Evolutionary conservation across 2,329 filamentous ascomycete species (phyloP).

Genomic region (Paracoccidioides lutzii): DNA sequence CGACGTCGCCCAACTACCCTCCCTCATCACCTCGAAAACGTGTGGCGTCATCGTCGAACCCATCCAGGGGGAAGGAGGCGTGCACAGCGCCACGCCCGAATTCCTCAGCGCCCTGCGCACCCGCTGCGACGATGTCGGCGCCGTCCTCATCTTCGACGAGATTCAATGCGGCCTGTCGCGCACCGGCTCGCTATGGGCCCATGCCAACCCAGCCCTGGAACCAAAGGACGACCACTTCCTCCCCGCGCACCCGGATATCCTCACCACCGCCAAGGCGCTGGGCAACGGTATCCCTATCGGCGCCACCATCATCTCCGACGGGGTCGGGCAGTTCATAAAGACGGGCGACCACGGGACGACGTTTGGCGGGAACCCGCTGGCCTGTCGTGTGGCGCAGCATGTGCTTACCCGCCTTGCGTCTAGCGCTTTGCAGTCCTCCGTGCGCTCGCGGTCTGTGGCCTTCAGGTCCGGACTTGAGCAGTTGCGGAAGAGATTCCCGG

Average conservation of each 20-base stretch:
- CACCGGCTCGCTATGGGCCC: slow-evolving; percentile 85
- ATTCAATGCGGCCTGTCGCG: slow-evolving; percentile 89
- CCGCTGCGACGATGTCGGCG: slow-evolving; percentile 74
- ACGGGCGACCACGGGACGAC: slow-evolving; percentile 85
- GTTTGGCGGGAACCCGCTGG: slow-evolving; percentile 84
- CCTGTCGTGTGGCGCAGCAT: slow-evolving; percentile 71
- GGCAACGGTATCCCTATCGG: slow-evolving; percentile 95
- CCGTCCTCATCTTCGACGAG: slow-evolving; percentile 87
- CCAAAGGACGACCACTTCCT: slow-evolving; percentile 20
- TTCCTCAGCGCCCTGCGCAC: slow-evolving; percentile 75
- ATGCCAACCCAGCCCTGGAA: slow-evolving; percentile 51
- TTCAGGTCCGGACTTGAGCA: slow-evolving; percentile 47
- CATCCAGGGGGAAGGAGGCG: slow-evolving; percentile 92
- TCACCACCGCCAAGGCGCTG: slow-evolving; percentile 90
- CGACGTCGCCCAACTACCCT: slow-evolving; percentile 57
- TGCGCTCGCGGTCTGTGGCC: slow-evolving; percentile 52
- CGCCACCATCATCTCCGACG: slow-evolving; percentile 56
- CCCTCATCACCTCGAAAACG: slow-evolving; percentile 68
- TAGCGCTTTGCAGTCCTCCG: slow-evolving; percentile 53
- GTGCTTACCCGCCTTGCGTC: slow-evolving; percentile 67
- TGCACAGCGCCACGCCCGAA: slow-evolving; percentile 68
- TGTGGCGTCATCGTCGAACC: slow-evolving; percentile 94
- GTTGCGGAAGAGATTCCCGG: slow-evolving; percentile 51
- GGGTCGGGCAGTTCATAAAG: slow-evolving; percentile 56
- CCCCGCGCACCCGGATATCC: slow-evolving; percentile 80